These are phyloP conservation scores for Mycothermus thermophilus DNA, from an alignment of 495 filamentous ascomycete species.

Conservation along the genomic window DNA sequence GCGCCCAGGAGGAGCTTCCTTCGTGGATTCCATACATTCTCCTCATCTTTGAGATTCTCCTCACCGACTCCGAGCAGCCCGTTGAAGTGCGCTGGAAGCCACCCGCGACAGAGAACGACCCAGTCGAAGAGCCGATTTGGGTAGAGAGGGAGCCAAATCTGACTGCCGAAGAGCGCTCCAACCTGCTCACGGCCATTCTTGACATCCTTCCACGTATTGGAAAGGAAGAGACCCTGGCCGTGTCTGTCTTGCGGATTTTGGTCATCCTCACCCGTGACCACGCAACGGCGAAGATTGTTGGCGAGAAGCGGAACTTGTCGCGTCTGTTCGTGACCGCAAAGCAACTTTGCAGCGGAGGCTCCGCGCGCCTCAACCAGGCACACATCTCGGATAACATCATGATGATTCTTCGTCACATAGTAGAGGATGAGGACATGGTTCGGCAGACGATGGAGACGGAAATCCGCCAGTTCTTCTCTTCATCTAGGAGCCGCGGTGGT, in stretches of 20 bases:
- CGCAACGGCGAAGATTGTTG: constrained; percentile 56
- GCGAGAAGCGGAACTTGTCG: constrained; percentile 78
- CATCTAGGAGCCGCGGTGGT: constrained; percentile 39
- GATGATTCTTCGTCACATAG: constrained; percentile 77
- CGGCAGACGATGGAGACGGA: constrained; percentile 88
- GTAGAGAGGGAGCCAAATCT: constrained; percentile 49
- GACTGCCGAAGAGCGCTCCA: constrained; percentile 47
- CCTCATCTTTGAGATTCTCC: constrained; percentile 75
- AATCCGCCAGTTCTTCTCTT: constrained; percentile 60
- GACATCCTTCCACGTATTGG: constrained; percentile 74
- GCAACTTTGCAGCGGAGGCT: constrained; percentile 65
- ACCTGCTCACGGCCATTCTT: constrained; percentile 60
- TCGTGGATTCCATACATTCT: constrained; percentile 89
- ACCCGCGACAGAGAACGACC: constrained; percentile 44
- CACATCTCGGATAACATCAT: constrained; percentile 47
- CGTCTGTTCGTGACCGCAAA: constrained; percentile 88
- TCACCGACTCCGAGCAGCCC: constrained; percentile 76
- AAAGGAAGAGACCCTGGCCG: constrained; percentile 71
- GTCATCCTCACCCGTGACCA: constrained; percentile 77
- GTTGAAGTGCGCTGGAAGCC: constrained; percentile 56
- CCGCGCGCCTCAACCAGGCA: constrained; percentile 59
- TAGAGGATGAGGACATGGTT: constrained; percentile 84
- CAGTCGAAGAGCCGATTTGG: constrained; percentile 41
- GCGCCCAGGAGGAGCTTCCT: constrained; percentile 55
- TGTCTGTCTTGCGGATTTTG: constrained; percentile 72